Conservation (phyloP, 495 filamentous ascomycete genomes). For the Echria macrotheca region DNA sequence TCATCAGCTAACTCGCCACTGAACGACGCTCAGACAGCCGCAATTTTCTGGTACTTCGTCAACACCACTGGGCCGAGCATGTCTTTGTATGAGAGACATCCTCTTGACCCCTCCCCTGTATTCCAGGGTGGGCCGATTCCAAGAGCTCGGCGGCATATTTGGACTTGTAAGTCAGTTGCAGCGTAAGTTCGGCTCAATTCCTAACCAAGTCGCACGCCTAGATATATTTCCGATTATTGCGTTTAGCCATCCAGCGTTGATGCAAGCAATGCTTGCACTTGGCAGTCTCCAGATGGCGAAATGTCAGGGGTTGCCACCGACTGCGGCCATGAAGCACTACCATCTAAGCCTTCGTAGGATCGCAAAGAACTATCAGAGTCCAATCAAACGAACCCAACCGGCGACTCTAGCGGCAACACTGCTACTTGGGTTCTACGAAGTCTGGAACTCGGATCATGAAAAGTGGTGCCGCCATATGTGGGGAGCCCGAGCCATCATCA, state of each 20-base stretch:
- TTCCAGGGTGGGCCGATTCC: slow-evolving; percentile 61
- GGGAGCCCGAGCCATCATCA: slow-evolving; percentile 75
- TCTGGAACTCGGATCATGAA: slow-evolving; percentile 87
- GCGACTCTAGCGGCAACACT: slow-evolving; percentile 83
- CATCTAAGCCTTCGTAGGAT: slow-evolving; percentile 76
- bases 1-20: slow-evolving; percentile 72
- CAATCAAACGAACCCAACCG: slow-evolving; percentile 64
- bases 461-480: slow-evolving; percentile 93
- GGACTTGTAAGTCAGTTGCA: slow-evolving; percentile 53
- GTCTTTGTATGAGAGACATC: slow-evolving; percentile 82
- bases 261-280: slow-evolving; percentile 88
- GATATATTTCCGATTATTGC: slow-evolving; percentile 81
- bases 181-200: not conserved
- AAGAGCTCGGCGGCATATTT: slow-evolving; percentile 67
- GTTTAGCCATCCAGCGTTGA: slow-evolving; percentile 73
- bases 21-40: slow-evolving; percentile 74
- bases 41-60: slow-evolving; percentile 89
- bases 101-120: slow-evolving; percentile 68
- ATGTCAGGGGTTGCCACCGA: slow-evolving; percentile 62
- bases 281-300: slow-evolving; percentile 85
- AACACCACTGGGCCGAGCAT: slow-evolving; percentile 82
- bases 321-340: slow-evolving; percentile 87
- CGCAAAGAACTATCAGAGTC: slow-evolving; percentile 65
- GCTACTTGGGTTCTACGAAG: slow-evolving; percentile 89
- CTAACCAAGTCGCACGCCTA: slow-evolving; percentile 15